A percentile compares a stretch with the other conserved stretches of the same genome.
Conservation (phyloP, 768 basidiomycete species). For the Suillus tomentosus region DNA sequence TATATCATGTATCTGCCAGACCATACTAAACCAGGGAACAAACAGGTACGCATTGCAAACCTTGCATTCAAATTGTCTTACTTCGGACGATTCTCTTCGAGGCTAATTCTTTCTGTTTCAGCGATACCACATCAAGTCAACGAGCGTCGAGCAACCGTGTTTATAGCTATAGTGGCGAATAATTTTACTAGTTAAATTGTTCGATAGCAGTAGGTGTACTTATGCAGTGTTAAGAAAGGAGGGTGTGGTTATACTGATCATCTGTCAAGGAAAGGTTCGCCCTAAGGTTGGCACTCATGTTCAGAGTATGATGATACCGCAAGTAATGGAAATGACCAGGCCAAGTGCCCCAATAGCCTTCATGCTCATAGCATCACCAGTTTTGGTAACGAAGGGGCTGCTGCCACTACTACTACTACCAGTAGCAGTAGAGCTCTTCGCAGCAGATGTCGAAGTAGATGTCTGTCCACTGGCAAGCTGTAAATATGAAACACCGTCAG, state of each 20-base stretch:
- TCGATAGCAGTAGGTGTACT: too few relatives aligned
- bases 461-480: neutral
- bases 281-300: neutral
- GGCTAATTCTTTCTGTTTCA: neutral
- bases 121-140: too few relatives aligned
- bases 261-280: neutral
- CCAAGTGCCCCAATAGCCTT: slow-evolving; percentile 8
- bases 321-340: slow-evolving; percentile 16
- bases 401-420: neutral
- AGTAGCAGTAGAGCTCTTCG: neutral
- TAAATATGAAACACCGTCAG: neutral
- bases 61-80: neutral
- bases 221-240: neutral
- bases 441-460: slow-evolving; percentile 10
- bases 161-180: neutral
- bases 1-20: neutral
- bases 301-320: slow-evolving; percentile 18
- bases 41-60: neutral
- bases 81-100: neutral
- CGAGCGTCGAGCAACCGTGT: neutral
- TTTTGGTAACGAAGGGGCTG: neutral
- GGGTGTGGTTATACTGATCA: neutral
- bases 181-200: neutral
- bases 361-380: slow-evolving; percentile 13
- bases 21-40: neutral